A percentile compares a stretch with the other conserved stretches of the same genome.
Conservation (phyloP, 2,329 filamentous ascomycete genomes). For the Alternaria sp. region DNA sequence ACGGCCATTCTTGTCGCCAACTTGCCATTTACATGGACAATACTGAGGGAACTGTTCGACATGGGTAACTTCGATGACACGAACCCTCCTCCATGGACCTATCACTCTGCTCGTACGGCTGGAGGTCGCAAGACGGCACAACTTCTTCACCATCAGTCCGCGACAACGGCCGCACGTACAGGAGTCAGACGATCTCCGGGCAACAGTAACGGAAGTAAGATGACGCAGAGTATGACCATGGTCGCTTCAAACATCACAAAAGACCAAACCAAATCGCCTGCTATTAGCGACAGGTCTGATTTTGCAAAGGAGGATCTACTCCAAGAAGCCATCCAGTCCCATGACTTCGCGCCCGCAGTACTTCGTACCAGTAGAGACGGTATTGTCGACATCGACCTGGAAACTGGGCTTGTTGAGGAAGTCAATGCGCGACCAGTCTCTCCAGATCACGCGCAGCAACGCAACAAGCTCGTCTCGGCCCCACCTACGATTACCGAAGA, state of each 20-base stretch:
- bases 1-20: constrained; percentile 56
- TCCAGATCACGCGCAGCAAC: constrained; percentile 1
- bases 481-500: constrained; percentile 13
- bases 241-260: constrained; percentile 14
- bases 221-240: constrained; percentile 20
- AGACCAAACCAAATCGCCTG: constrained; percentile 1
- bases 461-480: neutral
- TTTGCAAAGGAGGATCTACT: constrained; percentile 16
- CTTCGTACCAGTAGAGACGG: neutral
- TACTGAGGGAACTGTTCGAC: constrained; percentile 57
- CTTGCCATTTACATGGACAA: constrained; percentile 59
- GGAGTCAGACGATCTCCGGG: constrained; percentile 10
- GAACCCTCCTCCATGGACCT: constrained; percentile 38
- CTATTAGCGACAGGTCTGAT: constrained; percentile 15
- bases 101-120: constrained; percentile 36
- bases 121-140: constrained; percentile 30
- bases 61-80: constrained; percentile 40
- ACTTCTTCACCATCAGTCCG: constrained; percentile 13
- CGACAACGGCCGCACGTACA: constrained; percentile 5
- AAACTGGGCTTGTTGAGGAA: constrained; percentile 6
- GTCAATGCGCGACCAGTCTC: constrained; percentile 4
- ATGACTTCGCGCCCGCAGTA: constrained; percentile 24
- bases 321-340: constrained; percentile 8
- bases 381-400: constrained; percentile 14
- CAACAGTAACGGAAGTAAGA: constrained; percentile 13